phyloP scores from a whole-genome alignment of 2,329 filamentous ascomycete genomes.

The Curvularia lunata region DNA sequence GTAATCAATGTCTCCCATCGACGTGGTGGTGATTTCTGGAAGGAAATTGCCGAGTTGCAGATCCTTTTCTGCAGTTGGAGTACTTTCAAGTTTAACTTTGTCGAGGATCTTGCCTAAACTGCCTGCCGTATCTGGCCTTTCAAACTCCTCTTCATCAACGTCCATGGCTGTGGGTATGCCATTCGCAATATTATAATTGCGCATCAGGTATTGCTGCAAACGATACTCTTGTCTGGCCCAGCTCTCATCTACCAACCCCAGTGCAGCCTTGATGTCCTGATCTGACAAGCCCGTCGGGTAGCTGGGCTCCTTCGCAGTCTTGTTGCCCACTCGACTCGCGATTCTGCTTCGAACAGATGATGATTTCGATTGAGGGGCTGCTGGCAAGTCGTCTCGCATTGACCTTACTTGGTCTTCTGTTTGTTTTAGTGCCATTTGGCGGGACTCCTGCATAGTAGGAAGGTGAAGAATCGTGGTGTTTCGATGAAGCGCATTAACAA shows the following conservation, averaged over 20 bases:
- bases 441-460: slow-evolving; percentile 67
- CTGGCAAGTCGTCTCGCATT: slow-evolving; percentile 52
- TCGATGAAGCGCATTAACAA: slow-evolving; percentile 71
- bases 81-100: slow-evolving; percentile 54
- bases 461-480: slow-evolving; percentile 69
- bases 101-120: slow-evolving; percentile 53
- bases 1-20: slow-evolving; percentile 21
- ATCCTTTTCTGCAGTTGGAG: slow-evolving; percentile 52
- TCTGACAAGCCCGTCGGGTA: slow-evolving; percentile 47
- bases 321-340: slow-evolving; percentile 39
- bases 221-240: slow-evolving; percentile 58
- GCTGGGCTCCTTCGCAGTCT: slow-evolving; percentile 32
- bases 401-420: slow-evolving; percentile 63
- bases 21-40: slow-evolving; percentile 5
- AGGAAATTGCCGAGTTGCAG: slow-evolving; percentile 34
- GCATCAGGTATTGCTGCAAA: slow-evolving; percentile 54
- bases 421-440: slow-evolving; percentile 65
- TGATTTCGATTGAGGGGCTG: slow-evolving; percentile 36
- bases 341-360: slow-evolving; percentile 45
- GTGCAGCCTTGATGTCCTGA: slow-evolving; percentile 59
- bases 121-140: slow-evolving; percentile 50
- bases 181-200: slow-evolving; percentile 55
- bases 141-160: slow-evolving; percentile 55
- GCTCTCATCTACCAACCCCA: slow-evolving; percentile 56
- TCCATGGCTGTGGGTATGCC: slow-evolving; percentile 53